phyloP scores from a whole-genome alignment of 805 yeast genomes.

The Tetrapisispora arboricola region DNA sequence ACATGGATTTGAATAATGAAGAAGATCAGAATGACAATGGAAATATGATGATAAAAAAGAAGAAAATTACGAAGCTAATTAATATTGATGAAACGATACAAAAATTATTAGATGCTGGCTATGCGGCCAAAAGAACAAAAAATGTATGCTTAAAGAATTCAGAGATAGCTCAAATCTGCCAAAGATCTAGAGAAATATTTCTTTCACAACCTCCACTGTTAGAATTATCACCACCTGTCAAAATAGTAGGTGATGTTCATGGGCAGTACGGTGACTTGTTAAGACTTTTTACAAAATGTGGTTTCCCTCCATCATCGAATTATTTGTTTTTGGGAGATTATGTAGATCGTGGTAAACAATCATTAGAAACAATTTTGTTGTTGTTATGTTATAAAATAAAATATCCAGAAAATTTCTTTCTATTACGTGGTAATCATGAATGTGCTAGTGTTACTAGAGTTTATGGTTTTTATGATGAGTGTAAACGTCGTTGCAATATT shows the following conservation, averaged over 20 bases:
- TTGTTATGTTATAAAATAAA: conserved; percentile 89
- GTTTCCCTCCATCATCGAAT: conserved; percentile 91
- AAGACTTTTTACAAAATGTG: conserved; percentile 88
- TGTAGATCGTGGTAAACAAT: conserved; percentile 96
- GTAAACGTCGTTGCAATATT: conserved; percentile 85
- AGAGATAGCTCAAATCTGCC: conserved; percentile 83
- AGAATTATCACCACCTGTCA: conserved; percentile 75
- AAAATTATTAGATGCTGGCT: conserved; percentile 88
- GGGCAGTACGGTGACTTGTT: conserved; percentile 92
- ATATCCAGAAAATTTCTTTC: conserved; percentile 90
- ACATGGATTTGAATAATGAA: neutral
- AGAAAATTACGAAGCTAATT: conserved; percentile 24
- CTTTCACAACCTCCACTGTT: conserved; percentile 81
- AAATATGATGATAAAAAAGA: conserved; percentile 7
- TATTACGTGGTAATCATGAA: conserved; percentile 93
- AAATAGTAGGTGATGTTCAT: conserved; percentile 87
- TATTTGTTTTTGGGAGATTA: conserved; percentile 92
- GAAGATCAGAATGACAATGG: neutral
- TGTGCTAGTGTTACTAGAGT: conserved; percentile 95
- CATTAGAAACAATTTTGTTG: conserved; percentile 80
- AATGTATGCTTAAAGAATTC: conserved; percentile 77
- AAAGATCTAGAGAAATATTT: conserved; percentile 80
- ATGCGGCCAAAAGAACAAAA: conserved; percentile 87
- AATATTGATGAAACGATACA: conserved; percentile 87
- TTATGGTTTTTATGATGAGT: conserved; percentile 96